Evolutionary conservation across 2,329 filamentous ascomycete species (phyloP), one percentile per base, ranked within the genome.

Genomic region (Curvularia eragrostidis): DNA sequence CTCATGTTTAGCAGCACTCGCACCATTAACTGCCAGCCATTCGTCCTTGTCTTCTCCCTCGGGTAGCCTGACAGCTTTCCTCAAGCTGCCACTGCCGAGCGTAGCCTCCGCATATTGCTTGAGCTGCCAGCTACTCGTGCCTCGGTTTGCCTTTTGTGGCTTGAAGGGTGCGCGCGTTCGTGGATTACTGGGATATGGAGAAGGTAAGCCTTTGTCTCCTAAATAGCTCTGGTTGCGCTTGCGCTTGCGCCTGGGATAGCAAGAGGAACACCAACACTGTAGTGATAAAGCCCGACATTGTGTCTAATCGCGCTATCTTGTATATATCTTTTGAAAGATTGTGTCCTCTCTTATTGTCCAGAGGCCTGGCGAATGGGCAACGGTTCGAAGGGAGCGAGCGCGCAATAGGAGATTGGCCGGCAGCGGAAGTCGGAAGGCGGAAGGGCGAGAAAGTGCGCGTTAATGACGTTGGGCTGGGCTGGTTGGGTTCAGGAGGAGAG

Each of bases 71-170:
- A 99, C 95, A 26, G 96, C 93, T 82, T 99, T 98, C 71, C 93
- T 87, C 79, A 99, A 81, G 79, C 93, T 97, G 48, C 95, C 95
- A 68, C 92, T 96, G 34, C 95, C 95, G 36, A 99, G 84, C 10
- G 95, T 99, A 44, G 96, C 95, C 78, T 99, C 96, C 51, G 95
- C 95, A 84, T 98, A 99, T 78, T 99, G 95, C 78, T 95, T 90
- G 68, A 99, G 84, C 80, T 98, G 95, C 82, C 96, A 96, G 77
- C 85, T 96, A 69, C 87, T 91, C 52, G 92, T 96, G 56, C 93
- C 93, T 77, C 95, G 96, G 73, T 89, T 90, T 42, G 89, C 82
- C 62, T 89, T 89, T 72, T 93, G 91, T 36, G 94, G 91, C 75
- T 93, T 92, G 83, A 98, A 98, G 67, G 95, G 91, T 72, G 91